Evolutionary conservation across 2,329 filamentous ascomycete genomes (phyloP), one percentile per base, ranked within the genome.

Genomic region (Diaporthe ampelina): DNA sequence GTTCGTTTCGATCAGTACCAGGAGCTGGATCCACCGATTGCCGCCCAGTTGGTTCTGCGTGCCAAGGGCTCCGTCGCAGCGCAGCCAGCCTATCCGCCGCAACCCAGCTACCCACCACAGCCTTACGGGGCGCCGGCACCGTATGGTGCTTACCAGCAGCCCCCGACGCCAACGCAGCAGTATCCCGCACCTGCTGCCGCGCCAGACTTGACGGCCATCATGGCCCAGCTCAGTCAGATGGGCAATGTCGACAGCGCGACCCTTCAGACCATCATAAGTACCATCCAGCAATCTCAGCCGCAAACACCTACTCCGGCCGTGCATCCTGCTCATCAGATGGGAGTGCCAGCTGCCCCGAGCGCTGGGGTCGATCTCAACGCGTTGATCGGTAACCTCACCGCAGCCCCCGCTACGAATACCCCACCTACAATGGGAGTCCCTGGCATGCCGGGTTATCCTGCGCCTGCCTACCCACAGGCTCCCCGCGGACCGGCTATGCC

Each of bases 1-100:
- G 92, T 97, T 74, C 91, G 92, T 57, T 98, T 94, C 81, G 94
- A 97, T 78, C 93, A 97, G 81, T 98, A 98, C 81, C 90, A 93
- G 73, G 92, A 95, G 78, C 88, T 98, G 2, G 93, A 97, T 48
- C 94, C 95, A 0, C 83, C 86, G 8, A 91, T 95, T 59, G 95
- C 94, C 5, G 94, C 94, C 21, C 94, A 97, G 78, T 90, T 98
- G 21, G 93, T 97, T 73, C 82, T 93, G 56, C 91, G 94, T 74
- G 90, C 92, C 69, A 95, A 94, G 81, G 83, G 86, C 15, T 70
- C 74, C 9, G 74, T 63, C 59, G 61, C 68, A 35, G 65, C 73
- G 24, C 79, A 79, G 35, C 72, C 80, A 5, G 77, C 77, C 37
- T 76, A 78, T n/a, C 80, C 84, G 73, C 57, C 81, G 9, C 77